Percentiles rank a stretch among this genome's conserved stretches.
Conservation (phyloP, 2,329 filamentous ascomycete species). For the Xylariaceae sp. region DNA sequence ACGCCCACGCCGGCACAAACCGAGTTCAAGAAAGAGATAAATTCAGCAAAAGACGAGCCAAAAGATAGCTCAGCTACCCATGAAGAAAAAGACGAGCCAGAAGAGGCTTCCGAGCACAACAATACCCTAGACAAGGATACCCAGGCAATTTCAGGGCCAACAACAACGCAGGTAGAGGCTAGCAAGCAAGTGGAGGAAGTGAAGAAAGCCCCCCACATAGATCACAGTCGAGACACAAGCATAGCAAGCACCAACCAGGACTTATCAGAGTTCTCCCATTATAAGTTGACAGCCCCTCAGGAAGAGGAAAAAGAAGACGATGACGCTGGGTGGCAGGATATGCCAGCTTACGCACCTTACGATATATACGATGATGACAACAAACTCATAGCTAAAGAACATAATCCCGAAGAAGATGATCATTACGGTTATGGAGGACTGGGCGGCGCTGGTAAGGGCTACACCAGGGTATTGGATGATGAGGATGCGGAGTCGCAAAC, state of each 20-base stretch:
- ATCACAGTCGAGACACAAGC: slow-evolving; percentile 44
- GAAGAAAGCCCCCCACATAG: slow-evolving; percentile 26
- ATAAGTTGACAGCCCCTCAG: slow-evolving; percentile 66
- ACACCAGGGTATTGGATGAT: slow-evolving; percentile 92
- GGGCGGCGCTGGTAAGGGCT: slow-evolving; percentile 90
- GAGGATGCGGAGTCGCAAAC: slow-evolving; percentile 93
- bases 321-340: slow-evolving; percentile 84
- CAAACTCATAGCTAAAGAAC: slow-evolving; percentile 80
- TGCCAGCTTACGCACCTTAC: slow-evolving; percentile 90
- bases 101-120: slow-evolving; percentile 20
- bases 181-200: slow-evolving; percentile 33
- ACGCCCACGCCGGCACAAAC: slow-evolving; percentile 29
- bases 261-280: slow-evolving; percentile 88
- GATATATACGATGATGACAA: slow-evolving; percentile 97
- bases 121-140: slow-evolving; percentile 23
- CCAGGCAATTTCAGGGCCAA: slow-evolving; percentile 37
- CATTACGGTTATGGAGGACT: slow-evolving; percentile 72
- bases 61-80: slow-evolving; percentile 11
- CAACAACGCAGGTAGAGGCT: slow-evolving; percentile 35
- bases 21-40: slow-evolving; percentile 12
- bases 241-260: slow-evolving; percentile 40
- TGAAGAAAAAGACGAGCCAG: slow-evolving; percentile 8
- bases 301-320: slow-evolving; percentile 58
- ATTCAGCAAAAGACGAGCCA: slow-evolving; percentile 2
- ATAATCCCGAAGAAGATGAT: slow-evolving; percentile 68